Evolutionary conservation across 2,329 filamentous ascomycete genomes (phyloP).

Genomic region (Incumbomyces lentus): DNA sequence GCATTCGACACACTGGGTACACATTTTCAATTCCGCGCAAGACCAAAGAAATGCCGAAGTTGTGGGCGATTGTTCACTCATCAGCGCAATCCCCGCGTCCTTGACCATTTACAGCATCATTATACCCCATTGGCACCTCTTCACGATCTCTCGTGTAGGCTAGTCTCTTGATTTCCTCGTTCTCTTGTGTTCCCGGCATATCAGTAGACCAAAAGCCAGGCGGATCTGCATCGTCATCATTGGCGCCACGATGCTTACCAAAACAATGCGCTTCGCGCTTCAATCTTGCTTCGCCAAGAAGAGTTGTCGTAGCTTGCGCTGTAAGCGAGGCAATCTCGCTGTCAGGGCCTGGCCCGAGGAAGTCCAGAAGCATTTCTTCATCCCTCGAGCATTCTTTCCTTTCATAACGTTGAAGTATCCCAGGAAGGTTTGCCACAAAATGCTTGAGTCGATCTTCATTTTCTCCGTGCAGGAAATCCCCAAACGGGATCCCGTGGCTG

Average conservation of each 20-base stretch:
- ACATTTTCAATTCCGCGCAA: no score
- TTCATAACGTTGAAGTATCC: neutral
- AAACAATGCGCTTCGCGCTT: conserved; percentile 61
- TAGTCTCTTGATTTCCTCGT: conserved; percentile 53
- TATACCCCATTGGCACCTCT: conserved; percentile 61
- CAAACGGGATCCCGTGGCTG: neutral
- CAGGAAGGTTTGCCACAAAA: conserved; percentile 44
- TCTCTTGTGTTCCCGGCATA: conserved; percentile 80
- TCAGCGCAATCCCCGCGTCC: conserved; percentile 20
- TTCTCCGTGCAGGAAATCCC: conserved; percentile 2
- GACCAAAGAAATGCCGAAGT: no score
- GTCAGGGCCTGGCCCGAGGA: conserved; percentile 20
- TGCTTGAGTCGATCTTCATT: conserved; percentile 36
- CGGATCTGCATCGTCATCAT: conserved; percentile 60
- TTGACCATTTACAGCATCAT: conserved; percentile 60
- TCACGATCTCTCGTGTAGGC: conserved; percentile 54
- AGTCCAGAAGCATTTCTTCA: conserved; percentile 27
- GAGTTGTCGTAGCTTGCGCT: conserved; percentile 40
- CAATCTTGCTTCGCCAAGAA: conserved; percentile 67
- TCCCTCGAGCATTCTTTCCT: conserved; percentile 19
- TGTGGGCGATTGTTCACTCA: conserved; percentile 9
- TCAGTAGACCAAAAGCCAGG: conserved; percentile 86
- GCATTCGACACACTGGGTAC: no score
- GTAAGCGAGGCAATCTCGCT: conserved; percentile 46
- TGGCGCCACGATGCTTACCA: conserved; percentile 68